These are phyloP conservation scores for Alternaria angustiovoidea DNA, from an alignment of 2,329 filamentous ascomycete species.

Conservation along the genomic window DNA sequence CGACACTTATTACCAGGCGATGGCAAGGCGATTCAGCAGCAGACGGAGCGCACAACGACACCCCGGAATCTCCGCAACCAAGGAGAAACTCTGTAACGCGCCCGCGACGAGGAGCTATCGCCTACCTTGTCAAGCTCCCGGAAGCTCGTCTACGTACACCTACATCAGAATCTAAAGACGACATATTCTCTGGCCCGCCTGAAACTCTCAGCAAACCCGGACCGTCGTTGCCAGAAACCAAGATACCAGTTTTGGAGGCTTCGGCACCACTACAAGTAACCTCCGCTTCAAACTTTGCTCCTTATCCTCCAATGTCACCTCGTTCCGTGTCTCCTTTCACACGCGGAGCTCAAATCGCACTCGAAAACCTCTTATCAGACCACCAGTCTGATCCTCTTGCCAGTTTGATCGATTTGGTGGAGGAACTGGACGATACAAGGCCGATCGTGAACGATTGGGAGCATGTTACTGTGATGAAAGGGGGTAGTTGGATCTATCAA, in stretches of 20 bases:
- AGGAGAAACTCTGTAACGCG: neutral
- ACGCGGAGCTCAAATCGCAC: slow-evolving; percentile 8
- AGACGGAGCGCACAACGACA: no score
- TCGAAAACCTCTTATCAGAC: slow-evolving; percentile 14
- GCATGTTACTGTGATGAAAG: slow-evolving; percentile 8
- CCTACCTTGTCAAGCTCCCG: neutral
- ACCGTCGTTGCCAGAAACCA: neutral
- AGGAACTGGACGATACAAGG: slow-evolving; percentile 5
- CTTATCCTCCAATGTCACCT: neutral
- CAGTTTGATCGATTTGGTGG: neutral
- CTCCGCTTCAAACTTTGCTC: neutral
- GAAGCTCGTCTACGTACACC: neutral
- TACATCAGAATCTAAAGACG: neutral
- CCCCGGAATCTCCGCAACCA: neutral
- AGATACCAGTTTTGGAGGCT: neutral
- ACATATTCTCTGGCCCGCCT: no score
- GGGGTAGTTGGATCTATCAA: slow-evolving; percentile 11
- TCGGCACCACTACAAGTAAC: neutral
- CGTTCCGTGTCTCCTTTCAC: slow-evolving; percentile 9
- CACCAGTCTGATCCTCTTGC: neutral
- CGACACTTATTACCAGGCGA: neutral
- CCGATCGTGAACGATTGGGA: slow-evolving; percentile 12
- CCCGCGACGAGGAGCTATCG: neutral
- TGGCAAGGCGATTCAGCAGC: neutral
- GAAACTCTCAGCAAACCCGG: neutral